phyloP scores from a whole-genome alignment of 192 early-diverging fungal genomes.

The Backusella parvicylindrica region DNA sequence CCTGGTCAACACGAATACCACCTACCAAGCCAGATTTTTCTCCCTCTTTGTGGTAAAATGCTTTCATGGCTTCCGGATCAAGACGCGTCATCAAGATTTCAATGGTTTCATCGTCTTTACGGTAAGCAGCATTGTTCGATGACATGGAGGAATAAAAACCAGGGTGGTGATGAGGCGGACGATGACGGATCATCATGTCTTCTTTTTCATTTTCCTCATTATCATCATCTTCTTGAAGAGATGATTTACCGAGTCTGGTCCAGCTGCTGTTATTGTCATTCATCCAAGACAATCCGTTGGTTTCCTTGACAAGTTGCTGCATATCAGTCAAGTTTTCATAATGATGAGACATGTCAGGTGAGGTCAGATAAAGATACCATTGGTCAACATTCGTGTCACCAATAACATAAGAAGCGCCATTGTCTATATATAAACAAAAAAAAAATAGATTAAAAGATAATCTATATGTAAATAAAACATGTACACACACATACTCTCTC shows the following conservation, averaged over 20 bases:
- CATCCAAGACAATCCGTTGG: conserved; percentile 18
- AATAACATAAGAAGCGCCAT: conserved; percentile 84
- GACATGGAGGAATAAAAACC: neutral
- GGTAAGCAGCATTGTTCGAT: conserved; percentile 5
- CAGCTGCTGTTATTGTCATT: neutral
- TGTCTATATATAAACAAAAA: conserved; percentile 31
- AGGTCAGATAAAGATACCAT: conserved; percentile 92
- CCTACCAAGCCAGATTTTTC: conserved; percentile 79
- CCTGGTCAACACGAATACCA: conserved; percentile 64
- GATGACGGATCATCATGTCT: neutral
- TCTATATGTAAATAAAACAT: neutral
- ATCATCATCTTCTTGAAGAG: neutral
- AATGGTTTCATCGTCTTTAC: conserved; percentile 74
- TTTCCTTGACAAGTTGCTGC: conserved; percentile 14
- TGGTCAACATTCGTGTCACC: conserved; percentile 94
- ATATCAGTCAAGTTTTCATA: conserved; percentile 7
- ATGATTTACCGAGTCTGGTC: neutral
- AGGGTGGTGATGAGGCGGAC: neutral
- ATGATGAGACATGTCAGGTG: conserved; percentile 46
- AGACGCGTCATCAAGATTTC: conserved; percentile 98
- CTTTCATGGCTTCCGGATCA: conserved; percentile 71
- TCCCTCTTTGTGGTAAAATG: conserved; percentile 66
- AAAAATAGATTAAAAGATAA: neutral
- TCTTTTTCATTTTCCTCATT: neutral
- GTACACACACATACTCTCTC: too few relatives aligned